phyloP scores from a whole-genome alignment of 257 asterid genomes.

The Scutellaria minor region DNA sequence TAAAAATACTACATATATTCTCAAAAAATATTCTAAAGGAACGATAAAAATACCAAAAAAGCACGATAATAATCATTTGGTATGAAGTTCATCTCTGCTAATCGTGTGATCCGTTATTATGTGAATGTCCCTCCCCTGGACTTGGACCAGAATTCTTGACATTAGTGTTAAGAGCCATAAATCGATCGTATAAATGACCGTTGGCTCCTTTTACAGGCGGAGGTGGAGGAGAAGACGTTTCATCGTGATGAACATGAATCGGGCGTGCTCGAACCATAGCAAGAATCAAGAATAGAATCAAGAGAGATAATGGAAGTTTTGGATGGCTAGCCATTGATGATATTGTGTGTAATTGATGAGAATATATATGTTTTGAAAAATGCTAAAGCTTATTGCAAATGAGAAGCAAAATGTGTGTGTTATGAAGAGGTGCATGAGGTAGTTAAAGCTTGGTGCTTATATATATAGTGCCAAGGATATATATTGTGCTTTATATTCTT shows the following conservation, averaged over 20 bases:
- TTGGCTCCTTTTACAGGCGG: neutral
- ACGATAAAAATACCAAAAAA: neutral
- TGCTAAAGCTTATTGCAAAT: neutral
- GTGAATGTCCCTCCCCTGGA: constrained; percentile 39
- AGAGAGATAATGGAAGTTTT: constrained; percentile 8
- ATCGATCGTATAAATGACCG: neutral
- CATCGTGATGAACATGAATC: neutral
- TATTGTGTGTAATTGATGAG: neutral
- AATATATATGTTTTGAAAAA: neutral
- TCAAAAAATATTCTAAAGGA: neutral
- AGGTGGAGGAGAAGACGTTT: neutral
- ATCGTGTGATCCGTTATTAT: constrained; percentile 17
- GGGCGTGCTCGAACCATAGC: constrained; percentile 18
- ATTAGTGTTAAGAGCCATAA: neutral
- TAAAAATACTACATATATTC: neutral
- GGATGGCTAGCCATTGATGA: constrained; percentile 27
- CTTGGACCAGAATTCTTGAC: constrained; percentile 41
- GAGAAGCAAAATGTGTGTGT: constrained; percentile 14
- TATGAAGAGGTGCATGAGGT: constrained; percentile 14
- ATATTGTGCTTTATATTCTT: neutral
- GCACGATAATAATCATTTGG: neutral
- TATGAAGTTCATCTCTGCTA: neutral
- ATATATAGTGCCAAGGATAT: constrained; percentile 26
- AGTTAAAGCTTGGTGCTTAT: constrained; percentile 25
- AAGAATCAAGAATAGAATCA: constrained; percentile 28